A percentile compares a stretch with the other conserved stretches of the same genome.
phyloP scores from a whole-genome alignment of 345 rosid species.

The Aegle marmelos region DNA sequence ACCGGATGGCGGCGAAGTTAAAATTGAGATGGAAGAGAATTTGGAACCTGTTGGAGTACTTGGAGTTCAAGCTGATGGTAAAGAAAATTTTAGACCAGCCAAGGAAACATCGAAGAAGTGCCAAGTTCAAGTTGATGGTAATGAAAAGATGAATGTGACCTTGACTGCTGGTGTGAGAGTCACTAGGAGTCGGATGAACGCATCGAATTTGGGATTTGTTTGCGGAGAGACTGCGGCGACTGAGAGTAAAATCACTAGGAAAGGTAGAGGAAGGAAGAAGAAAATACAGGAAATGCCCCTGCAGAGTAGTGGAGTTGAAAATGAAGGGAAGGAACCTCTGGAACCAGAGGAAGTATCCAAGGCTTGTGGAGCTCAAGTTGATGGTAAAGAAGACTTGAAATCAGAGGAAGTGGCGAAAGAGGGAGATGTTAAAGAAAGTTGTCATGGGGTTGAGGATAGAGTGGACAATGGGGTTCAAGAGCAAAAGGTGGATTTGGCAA shows the following conservation, averaged over 20 bases:
- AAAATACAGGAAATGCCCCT: background rate
- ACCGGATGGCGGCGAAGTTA: background rate
- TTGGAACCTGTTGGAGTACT: background rate
- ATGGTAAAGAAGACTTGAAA: background rate
- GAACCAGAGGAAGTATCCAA: background rate
- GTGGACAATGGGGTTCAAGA: constrained; percentile 4
- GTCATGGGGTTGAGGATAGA: background rate
- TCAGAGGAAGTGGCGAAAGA: background rate
- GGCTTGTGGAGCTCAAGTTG: background rate
- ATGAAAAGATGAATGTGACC: background rate
- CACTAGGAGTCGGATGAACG: background rate
- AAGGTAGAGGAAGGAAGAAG: background rate
- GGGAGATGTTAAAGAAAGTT: constrained; percentile 11
- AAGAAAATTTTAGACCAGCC: background rate
- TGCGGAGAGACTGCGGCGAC: background rate
- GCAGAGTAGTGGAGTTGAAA: background rate
- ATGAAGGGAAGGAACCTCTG: background rate
- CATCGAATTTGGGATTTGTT: background rate
- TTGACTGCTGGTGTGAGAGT: background rate
- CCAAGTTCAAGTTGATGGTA: background rate
- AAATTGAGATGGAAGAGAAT: background rate
- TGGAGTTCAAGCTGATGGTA: background rate
- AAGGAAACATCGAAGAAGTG: background rate
- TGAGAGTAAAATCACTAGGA: background rate
- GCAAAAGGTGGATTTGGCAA: constrained; percentile 33